phyloP scores from a whole-genome alignment of 225 moss, liverwort and hornwort genomes.

The Polytrichum commune region DNA sequence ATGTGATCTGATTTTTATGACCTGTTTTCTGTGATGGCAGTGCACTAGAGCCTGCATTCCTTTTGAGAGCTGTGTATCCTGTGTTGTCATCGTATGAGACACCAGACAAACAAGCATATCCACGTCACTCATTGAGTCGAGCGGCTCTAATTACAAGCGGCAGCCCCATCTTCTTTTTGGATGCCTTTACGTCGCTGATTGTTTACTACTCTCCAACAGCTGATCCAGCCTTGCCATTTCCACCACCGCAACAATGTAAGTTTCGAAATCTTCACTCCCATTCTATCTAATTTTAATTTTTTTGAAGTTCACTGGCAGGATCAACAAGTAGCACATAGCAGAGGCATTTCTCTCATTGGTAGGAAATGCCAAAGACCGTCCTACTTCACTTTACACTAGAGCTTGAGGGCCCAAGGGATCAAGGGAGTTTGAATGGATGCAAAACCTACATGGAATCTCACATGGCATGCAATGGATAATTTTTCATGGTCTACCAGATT shows the following conservation, averaged over 20 bases:
- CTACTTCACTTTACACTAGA: too few species aligned
- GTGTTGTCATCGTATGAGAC: conserved; percentile 88
- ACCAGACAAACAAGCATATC: conserved; percentile 94
- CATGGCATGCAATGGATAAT: too few species aligned
- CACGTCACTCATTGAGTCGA: conserved; percentile 91
- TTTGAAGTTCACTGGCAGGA: not conserved
- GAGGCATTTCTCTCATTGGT: too few species aligned
- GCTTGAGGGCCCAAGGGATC: too few species aligned
- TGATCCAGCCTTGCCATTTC: conserved; percentile 88
- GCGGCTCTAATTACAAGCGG: conserved; percentile 97
- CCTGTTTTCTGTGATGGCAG: conserved; percentile 35
- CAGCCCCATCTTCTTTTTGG: conserved; percentile 97
- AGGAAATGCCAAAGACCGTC: too few species aligned
- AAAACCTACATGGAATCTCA: too few species aligned
- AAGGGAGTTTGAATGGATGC: too few species aligned
- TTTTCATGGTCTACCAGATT: too few species aligned
- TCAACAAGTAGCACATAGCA: too few species aligned
- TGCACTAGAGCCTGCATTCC: conserved; percentile 88
- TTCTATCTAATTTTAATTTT: not conserved
- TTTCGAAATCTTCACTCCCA: not conserved
- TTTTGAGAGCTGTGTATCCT: conserved; percentile 90
- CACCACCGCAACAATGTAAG: conserved; percentile 99
- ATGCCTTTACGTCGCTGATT: conserved; percentile 92
- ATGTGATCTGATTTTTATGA: not conserved
- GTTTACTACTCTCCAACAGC: conserved; percentile 96